These are phyloP conservation scores for Chenopodium berlandieri DNA, from an alignment of 148 eudicot species.

Conservation along the genomic window DNA sequence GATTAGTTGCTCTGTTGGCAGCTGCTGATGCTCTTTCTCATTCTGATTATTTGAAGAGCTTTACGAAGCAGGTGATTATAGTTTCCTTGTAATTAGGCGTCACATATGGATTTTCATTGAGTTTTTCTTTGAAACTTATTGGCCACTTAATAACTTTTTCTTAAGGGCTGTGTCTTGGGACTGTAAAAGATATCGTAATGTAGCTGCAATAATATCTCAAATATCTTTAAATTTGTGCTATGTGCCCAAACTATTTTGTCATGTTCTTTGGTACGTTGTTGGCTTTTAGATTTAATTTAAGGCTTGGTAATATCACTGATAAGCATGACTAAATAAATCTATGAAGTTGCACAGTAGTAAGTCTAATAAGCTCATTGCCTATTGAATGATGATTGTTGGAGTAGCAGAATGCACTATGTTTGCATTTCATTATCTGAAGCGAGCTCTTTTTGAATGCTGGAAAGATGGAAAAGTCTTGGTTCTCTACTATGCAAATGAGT, in stretches of 20 bases:
- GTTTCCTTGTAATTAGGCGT: neutral
- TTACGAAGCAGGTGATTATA: constrained; percentile 68
- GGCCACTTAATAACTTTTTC: neutral
- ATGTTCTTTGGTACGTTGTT: neutral
- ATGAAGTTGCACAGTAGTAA: neutral
- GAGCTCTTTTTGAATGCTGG: no score
- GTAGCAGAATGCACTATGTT: no score
- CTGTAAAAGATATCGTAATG: neutral
- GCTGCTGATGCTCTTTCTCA: constrained; percentile 91
- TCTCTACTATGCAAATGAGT: no score
- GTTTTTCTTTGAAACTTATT: neutral
- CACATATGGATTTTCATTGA: neutral
- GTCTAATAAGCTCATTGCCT: no score
- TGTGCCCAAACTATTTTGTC: neutral
- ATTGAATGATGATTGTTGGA: no score
- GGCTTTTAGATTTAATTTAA: neutral
- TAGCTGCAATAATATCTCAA: neutral
- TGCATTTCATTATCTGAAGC: no score
- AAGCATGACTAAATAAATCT: neutral
- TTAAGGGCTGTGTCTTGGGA: neutral
- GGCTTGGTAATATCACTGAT: neutral
- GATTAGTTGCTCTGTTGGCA: constrained; percentile 79
- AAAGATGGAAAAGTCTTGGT: no score
- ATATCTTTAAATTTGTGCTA: neutral
- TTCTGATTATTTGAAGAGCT: constrained; percentile 45